Conservation (phyloP, 2,329 filamentous ascomycete species). For the Botrytis pseudocinerea region DNA sequence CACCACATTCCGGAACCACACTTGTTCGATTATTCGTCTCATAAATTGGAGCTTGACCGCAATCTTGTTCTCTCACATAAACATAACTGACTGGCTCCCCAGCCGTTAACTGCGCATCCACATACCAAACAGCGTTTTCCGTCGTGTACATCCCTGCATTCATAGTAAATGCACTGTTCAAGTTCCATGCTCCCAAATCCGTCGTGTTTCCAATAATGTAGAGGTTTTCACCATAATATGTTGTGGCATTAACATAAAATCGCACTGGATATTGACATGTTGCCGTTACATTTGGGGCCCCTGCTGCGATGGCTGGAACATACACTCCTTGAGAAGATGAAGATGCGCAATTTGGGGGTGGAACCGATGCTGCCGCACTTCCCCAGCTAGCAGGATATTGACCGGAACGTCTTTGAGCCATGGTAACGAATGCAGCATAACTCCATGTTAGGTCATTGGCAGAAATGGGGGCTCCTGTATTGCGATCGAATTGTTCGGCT, state of each 20-base stretch:
- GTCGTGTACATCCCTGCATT: slow-evolving; percentile 46
- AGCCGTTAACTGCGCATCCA: slow-evolving; percentile 44
- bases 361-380: slow-evolving; percentile 45
- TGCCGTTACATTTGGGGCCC: slow-evolving; percentile 38
- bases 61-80: slow-evolving; percentile 49
- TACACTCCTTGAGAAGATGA: slow-evolving; percentile 53
- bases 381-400: slow-evolving; percentile 58
- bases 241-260: slow-evolving; percentile 50
- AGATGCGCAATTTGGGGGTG: slow-evolving; percentile 51
- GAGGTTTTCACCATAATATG: slow-evolving; percentile 51
- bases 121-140: slow-evolving; percentile 49
- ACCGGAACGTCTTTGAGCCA: slow-evolving; percentile 55
- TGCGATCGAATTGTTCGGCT: slow-evolving; percentile 65
- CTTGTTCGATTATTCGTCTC: slow-evolving; percentile 49
- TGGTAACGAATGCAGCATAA: slow-evolving; percentile 68
- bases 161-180: slow-evolving; percentile 41
- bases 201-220: slow-evolving; percentile 47
- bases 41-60: slow-evolving; percentile 46
- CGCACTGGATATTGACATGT: slow-evolving; percentile 42
- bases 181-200: slow-evolving; percentile 48
- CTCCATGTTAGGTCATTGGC: slow-evolving; percentile 73
- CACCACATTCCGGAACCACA: slow-evolving; percentile 44
- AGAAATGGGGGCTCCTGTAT: slow-evolving; percentile 55
- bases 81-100: slow-evolving; percentile 48
- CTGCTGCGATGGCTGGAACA: slow-evolving; percentile 49